Conservation (phyloP, 2,329 filamentous ascomycete species). For the Diaporthe ampelina region DNA sequence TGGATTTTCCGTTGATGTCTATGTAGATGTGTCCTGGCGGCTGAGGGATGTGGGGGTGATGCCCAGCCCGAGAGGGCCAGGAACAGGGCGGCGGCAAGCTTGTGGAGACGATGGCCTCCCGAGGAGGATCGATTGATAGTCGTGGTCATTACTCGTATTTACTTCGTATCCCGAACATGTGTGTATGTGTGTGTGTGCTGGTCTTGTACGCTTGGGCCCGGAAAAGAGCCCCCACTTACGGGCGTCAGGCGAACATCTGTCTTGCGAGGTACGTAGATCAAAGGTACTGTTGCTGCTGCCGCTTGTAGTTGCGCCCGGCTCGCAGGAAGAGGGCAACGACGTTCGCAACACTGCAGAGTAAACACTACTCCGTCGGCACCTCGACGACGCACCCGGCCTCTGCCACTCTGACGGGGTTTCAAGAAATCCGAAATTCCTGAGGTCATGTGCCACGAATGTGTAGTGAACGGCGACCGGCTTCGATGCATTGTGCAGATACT, state of each 20-base stretch:
- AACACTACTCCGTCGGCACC: slow-evolving; percentile 12
- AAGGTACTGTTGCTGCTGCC: not conserved
- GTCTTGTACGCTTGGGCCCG: not conserved
- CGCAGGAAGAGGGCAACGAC: not conserved
- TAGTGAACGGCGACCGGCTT: not conserved
- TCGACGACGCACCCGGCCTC: not conserved
- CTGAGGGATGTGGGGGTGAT: slow-evolving; percentile 5
- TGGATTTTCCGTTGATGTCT: not conserved
- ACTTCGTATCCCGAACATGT: not conserved
- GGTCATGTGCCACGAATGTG: not conserved
- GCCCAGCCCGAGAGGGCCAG: not conserved
- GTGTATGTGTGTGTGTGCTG: not conserved
- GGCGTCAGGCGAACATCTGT: not conserved
- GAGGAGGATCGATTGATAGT: not conserved
- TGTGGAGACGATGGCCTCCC: not conserved
- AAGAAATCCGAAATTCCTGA: not conserved
- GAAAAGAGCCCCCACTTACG: not conserved
- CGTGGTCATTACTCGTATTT: not conserved
- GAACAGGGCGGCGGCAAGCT: not conserved
- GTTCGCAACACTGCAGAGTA: not conserved
- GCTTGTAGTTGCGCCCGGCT: too few relatives aligned
- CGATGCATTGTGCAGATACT: not conserved
- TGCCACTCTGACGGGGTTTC: slow-evolving; percentile 1
- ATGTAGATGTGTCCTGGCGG: not conserved
- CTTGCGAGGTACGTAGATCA: not conserved